Percentiles rank a stretch among this genome's conserved stretches.
Conservation (phyloP, 768 basidiomycete species). For the Russula emetica region DNA sequence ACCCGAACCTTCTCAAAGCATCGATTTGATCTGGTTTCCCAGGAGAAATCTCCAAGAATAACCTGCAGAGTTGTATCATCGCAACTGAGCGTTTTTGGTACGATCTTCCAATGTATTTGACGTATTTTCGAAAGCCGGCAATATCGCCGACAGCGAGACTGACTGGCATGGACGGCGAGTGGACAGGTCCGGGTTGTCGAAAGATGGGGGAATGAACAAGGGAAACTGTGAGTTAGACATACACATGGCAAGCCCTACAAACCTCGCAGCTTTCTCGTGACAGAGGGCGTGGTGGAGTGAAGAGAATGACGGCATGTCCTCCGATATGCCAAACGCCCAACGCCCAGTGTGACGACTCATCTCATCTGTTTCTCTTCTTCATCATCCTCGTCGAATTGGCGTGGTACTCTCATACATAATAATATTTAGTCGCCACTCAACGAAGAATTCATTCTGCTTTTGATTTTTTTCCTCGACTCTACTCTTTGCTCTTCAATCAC, state of each 20-base stretch:
- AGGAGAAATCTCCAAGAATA: constrained; percentile 23
- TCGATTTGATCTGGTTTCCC: constrained; percentile 24
- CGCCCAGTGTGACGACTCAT: no score
- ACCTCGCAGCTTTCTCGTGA: constrained; percentile 17
- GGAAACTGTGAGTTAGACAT: constrained; percentile 9
- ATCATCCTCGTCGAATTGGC: background rate
- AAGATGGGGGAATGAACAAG: constrained; percentile 14
- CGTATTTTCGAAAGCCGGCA: constrained; percentile 22
- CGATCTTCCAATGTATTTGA: constrained; percentile 22
- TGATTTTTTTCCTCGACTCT: background rate
- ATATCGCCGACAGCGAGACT: constrained; percentile 15
- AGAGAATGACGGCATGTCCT: constrained; percentile 3
- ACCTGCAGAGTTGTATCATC: constrained; percentile 24
- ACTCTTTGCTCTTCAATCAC: background rate
- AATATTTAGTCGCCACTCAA: background rate
- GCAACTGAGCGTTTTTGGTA: constrained; percentile 25
- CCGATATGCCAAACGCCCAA: background rate
- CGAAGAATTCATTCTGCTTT: background rate
- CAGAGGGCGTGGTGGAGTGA: background rate
- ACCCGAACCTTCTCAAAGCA: constrained; percentile 19
- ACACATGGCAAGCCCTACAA: constrained; percentile 11
- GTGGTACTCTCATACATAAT: background rate
- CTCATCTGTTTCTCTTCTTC: background rate
- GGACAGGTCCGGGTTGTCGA: background rate
- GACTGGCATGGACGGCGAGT: constrained; percentile 14